Percentiles rank a stretch among this genome's conserved stretches.
Evolutionary conservation across 2,329 filamentous ascomycete species (phyloP).

Genomic region (Aspergillus cejpii): DNA sequence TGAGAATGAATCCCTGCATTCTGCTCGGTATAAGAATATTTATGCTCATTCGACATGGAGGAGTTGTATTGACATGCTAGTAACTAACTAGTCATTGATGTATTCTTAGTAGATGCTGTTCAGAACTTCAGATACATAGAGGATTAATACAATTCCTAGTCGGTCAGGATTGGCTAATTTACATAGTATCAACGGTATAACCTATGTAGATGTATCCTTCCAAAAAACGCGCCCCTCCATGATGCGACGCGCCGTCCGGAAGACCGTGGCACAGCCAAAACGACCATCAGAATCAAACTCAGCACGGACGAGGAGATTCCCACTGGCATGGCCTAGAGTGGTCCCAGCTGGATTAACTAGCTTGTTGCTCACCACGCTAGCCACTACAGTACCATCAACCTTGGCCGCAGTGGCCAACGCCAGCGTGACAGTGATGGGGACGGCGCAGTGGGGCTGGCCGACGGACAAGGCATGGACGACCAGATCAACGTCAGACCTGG

Average conservation of each 20-base stretch:
- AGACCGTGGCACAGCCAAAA: slow-evolving; percentile 40
- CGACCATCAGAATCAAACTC: slow-evolving; percentile 32
- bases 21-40: too few relatives aligned
- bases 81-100: too few relatives aligned
- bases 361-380: slow-evolving; percentile 23
- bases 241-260: slow-evolving; percentile 44
- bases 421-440: slow-evolving; percentile 52
- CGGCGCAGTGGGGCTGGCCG: slow-evolving; percentile 51
- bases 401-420: slow-evolving; percentile 47
- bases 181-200: neutral
- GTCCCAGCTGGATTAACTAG: slow-evolving; percentile 31
- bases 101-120: too few relatives aligned
- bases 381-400: slow-evolving; percentile 38
- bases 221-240: slow-evolving; percentile 45
- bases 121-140: too few relatives aligned
- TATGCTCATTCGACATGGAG: too few relatives aligned
- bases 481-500: slow-evolving; percentile 37
- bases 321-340: slow-evolving; percentile 44
- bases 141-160: too few relatives aligned
- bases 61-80: too few relatives aligned
- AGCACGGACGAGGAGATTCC: slow-evolving; percentile 41
- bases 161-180: too few relatives aligned
- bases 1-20: too few relatives aligned
- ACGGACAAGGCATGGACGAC: slow-evolving; percentile 50
- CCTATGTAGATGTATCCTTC: too few relatives aligned